These are phyloP conservation scores for Trametes elegans DNA, from an alignment of 768 basidiomycete genomes.

Conservation along the genomic window DNA sequence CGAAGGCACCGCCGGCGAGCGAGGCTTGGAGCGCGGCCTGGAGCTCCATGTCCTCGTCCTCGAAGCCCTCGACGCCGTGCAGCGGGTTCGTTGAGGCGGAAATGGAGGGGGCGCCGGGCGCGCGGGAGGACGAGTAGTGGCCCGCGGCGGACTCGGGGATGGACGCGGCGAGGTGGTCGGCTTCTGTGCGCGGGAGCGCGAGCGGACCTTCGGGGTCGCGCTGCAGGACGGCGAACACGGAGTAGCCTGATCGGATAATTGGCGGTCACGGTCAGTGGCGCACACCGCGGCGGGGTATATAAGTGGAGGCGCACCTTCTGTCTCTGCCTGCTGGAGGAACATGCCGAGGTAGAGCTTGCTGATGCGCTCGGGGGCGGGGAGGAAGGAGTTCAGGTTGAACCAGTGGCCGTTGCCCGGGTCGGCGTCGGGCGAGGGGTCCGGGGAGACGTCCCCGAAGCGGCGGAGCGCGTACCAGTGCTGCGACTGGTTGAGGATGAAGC, in stretches of 20 bases:
- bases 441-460: conserved; percentile 61
- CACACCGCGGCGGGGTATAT: not conserved
- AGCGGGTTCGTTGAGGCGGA: conserved; percentile 3
- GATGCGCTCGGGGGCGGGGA: conserved; percentile 75
- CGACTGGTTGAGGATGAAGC: conserved; percentile 82
- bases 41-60: conserved; percentile 84
- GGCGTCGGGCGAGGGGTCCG: conserved; percentile 34
- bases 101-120: not conserved
- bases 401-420: conserved; percentile 64
- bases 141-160: conserved; percentile 45
- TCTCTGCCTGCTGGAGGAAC: conserved; percentile 84
- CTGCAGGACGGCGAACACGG: conserved; percentile 73
- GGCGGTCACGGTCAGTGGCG: not conserved
- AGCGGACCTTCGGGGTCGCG: conserved; percentile 51
- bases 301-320: conserved; percentile 57
- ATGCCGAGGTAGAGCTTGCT: conserved; percentile 80
- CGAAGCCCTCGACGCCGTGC: conserved; percentile 42
- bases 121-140: conserved; percentile 1
- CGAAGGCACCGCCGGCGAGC: conserved; percentile 37
- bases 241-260: conserved; percentile 56
- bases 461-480: conserved; percentile 91
- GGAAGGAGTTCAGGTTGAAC: conserved; percentile 87
- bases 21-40: conserved; percentile 89
- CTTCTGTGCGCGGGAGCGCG: conserved; percentile 61
- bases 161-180: conserved; percentile 67